phyloP scores from a whole-genome alignment of 75 land plant species.

The Picea glauca region DNA sequence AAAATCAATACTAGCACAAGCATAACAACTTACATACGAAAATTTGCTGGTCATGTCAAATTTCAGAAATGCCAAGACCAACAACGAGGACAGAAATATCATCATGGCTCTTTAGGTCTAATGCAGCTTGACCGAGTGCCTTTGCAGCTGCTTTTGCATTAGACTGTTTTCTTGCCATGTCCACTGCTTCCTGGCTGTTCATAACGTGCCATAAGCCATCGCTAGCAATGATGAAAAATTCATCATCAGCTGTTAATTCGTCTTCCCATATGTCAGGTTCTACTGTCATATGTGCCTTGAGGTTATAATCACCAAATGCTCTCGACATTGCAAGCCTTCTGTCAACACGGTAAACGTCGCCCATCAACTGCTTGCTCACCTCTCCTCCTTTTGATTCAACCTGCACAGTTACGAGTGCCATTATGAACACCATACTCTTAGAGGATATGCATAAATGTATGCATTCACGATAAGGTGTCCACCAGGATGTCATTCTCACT shows the following conservation, averaged over 20 bases:
- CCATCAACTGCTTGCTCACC: conserved; percentile 11
- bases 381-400: conserved; percentile 37
- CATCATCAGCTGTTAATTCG: conserved; percentile 20
- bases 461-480: too few species aligned
- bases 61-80: conserved; percentile 3
- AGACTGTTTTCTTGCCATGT: conserved; percentile 11
- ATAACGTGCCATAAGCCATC: conserved; percentile 43
- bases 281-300: conserved; percentile 37
- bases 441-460: neutral
- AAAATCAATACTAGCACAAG: too few species aligned
- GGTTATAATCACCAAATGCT: conserved; percentile 43
- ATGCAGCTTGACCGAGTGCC: conserved; percentile 13
- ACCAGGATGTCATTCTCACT: too few species aligned
- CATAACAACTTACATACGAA: too few species aligned
- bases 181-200: conserved; percentile 25
- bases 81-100: conserved; percentile 26
- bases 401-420: neutral
- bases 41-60: too few species aligned
- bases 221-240: conserved; percentile 36
- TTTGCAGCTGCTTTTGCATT: conserved; percentile 24
- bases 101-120: conserved; percentile 12
- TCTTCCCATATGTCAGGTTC: conserved; percentile 38
- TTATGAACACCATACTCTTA: neutral
- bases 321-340: conserved; percentile 34
- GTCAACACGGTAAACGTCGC: conserved; percentile 38